Conservation (phyloP, 1,284 basidiomycete species). For the Violaceomyces palustris region DNA sequence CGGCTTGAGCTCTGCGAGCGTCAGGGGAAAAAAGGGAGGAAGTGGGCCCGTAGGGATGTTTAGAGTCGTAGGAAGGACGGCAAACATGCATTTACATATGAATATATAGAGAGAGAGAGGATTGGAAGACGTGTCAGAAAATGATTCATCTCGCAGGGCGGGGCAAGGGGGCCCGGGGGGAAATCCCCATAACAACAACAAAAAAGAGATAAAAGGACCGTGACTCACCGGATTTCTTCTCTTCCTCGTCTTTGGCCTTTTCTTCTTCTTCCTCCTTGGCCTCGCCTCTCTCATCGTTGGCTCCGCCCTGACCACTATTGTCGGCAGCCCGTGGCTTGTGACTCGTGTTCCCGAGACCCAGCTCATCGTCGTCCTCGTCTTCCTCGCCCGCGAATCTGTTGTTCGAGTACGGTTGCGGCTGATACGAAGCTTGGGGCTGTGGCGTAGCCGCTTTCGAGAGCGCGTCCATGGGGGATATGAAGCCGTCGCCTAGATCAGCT, state of each 20-base stretch:
- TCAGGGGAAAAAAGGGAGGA: too few relatives aligned
- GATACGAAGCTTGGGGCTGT: conserved; percentile 19
- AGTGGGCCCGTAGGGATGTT: too few relatives aligned
- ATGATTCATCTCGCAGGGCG: too few relatives aligned
- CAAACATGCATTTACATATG: too few relatives aligned
- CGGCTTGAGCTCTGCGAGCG: conserved; percentile 40
- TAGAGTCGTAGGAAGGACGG: too few relatives aligned
- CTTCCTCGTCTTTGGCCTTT: conserved; percentile 2
- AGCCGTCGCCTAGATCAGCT: conserved; percentile 54
- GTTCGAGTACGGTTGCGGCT: conserved; percentile 6
- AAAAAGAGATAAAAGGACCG: too few relatives aligned
- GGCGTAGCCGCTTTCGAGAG: conserved; percentile 47
- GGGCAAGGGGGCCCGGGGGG: too few relatives aligned
- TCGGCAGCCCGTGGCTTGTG: too few relatives aligned
- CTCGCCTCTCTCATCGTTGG: conserved; percentile 1
- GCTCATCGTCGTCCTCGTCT: conserved; percentile 75
- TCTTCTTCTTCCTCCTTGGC: conserved; percentile 17
- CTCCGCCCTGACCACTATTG: conserved; percentile 55
- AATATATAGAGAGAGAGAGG: too few relatives aligned
- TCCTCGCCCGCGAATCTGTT: conserved; percentile 36
- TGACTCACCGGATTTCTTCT: too few relatives aligned
- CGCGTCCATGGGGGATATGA: conserved; percentile 80
- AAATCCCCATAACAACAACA: too few relatives aligned
- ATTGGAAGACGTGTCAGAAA: too few relatives aligned
- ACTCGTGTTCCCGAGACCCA: conserved; percentile 81